Base-by-base conservation (phyloP, 169 alveolate genomes). In the Plasmodium coatneyi region DNA sequence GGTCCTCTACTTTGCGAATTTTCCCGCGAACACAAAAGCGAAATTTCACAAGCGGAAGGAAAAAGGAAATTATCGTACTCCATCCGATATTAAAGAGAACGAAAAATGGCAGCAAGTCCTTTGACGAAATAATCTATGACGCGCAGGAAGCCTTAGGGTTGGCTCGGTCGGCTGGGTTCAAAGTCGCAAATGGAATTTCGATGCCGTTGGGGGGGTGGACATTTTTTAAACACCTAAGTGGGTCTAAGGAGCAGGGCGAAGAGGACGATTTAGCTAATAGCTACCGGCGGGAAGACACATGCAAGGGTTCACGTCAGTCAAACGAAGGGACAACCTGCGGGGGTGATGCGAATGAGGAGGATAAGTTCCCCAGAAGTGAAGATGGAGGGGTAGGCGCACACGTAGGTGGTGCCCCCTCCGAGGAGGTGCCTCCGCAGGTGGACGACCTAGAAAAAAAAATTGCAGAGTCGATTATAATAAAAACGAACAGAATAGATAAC, bases 111-210 rank as follows among this genome's bases (percentile, higher is more conserved):
- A 60, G 30, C 32, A 87, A 87, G 28, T 56, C 76, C 10, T 87
- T 78, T 70, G 49, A 87, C 25, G 93, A 87, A 39, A 87, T 60
- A 78, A 39, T 87, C 70, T 78, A 78, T 39, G 93, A 87, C 66
- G 93, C 93, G 16, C 93, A 87, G 72, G 93, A 87, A 70, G 93
- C 93, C 34, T 79, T 87, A 66, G 93, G 93, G 7, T 87, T 87
- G 60, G 93, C 93, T 79, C 66, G 89, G 46, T 87, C 93, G 41
- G 93, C 93, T 25, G 84, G 84, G 5, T 87, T 87, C 83, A 79
- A 87, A 87, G 81, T 87, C 12, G 81, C 87, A 22, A 78, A 79
- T 79, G 93, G 93, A 36, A 87, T 87, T 56, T 87, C 93, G 32
- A 87, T 87, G 89, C 93, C 93, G n/a, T 46, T 79, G 49, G 93